Evolutionary conservation across 176 grass and related monocot species (phyloP).

Genomic region (Zea mays): DNA sequence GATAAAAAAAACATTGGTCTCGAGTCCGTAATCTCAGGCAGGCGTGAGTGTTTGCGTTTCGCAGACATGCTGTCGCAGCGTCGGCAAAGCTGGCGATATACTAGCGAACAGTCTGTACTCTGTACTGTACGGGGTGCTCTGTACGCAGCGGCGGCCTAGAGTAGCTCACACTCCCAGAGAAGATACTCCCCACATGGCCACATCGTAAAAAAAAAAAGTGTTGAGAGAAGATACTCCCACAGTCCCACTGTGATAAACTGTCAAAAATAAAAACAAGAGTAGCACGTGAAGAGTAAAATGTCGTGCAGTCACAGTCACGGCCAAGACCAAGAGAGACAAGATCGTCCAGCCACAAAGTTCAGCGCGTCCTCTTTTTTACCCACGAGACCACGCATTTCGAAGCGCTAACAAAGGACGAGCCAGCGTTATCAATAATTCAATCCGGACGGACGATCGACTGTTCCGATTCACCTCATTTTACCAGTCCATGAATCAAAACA

Average conservation of each 20-base stretch:
- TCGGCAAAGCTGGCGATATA: neutral
- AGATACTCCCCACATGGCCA: neutral
- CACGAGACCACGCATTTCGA: conserved; percentile 44
- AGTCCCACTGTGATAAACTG: neutral
- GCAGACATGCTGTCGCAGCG: neutral
- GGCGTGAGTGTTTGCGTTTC: neutral
- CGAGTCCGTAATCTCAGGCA: neutral
- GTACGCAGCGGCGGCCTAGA: neutral
- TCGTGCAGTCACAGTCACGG: too few relatives aligned
- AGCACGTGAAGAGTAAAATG: neutral
- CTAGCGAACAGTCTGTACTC: neutral
- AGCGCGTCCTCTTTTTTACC: conserved; percentile 27
- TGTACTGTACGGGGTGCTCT: too few relatives aligned
- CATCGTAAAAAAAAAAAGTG: neutral
- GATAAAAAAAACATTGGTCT: conserved; percentile 1
- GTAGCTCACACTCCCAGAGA: conserved; percentile 3
- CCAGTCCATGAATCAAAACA: conserved; percentile 37
- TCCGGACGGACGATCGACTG: neutral
- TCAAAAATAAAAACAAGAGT: neutral
- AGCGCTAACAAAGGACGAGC: neutral
- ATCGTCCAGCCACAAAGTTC: conserved; percentile 31
- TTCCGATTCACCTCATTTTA: conserved; percentile 11
- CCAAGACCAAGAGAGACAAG: neutral
- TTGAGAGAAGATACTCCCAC: neutral
- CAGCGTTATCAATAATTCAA: conserved; percentile 9